Percentiles rank a stretch among this genome's conserved stretches.
Evolutionary conservation across 2,329 filamentous ascomycete genomes (phyloP).

Genomic region (Dactylellina drechsleri): DNA sequence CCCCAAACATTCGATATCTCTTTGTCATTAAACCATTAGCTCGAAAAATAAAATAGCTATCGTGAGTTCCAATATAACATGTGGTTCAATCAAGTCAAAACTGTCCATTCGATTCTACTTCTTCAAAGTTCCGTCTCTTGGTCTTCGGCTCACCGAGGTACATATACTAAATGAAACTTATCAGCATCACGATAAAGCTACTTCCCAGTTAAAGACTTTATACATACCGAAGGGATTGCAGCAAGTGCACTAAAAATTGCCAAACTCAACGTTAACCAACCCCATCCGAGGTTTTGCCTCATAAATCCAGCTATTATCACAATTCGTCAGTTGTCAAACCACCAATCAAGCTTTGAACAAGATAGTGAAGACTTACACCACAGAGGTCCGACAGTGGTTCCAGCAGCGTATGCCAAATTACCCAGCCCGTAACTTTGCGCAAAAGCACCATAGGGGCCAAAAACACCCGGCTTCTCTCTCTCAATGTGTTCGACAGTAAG

Average conservation of each 20-base stretch:
- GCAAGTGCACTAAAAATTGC: constrained; percentile 27
- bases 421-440: constrained; percentile 52
- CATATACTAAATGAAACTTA: constrained; percentile 17
- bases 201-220: neutral
- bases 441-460: constrained; percentile 51
- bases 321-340: constrained; percentile 10
- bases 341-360: neutral
- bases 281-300: constrained; percentile 41
- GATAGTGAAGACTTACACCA: constrained; percentile 41
- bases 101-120: constrained; percentile 20
- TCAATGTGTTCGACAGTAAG: constrained; percentile 53
- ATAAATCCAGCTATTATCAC: constrained; percentile 40
- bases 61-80: neutral
- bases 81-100: neutral
- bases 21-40: neutral
- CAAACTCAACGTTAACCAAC: constrained; percentile 42
- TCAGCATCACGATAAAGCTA: constrained; percentile 9
- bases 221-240: constrained; percentile 38
- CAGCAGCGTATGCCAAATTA: constrained; percentile 50
- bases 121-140: constrained; percentile 26
- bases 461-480: constrained; percentile 47
- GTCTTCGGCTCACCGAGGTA: constrained; percentile 30
- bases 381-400: constrained; percentile 47
- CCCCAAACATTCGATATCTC: constrained; percentile 1
- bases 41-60: neutral